These are phyloP conservation scores for Alternaria brassicicola DNA, from an alignment of 2,329 filamentous ascomycete genomes.

Conservation along the genomic window DNA sequence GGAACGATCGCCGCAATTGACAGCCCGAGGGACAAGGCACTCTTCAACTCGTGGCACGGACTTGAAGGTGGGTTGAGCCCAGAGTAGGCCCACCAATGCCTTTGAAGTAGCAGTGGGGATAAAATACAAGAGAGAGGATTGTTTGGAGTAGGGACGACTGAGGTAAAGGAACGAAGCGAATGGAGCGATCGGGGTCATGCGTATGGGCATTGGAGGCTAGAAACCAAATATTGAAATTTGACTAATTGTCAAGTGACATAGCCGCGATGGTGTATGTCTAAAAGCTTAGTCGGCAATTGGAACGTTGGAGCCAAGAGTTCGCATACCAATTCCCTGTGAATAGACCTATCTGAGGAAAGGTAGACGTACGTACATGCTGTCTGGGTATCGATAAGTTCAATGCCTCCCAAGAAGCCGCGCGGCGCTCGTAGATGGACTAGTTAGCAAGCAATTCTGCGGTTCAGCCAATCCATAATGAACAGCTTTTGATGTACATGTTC, in stretches of 20 bases:
- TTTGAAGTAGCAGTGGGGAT: neutral
- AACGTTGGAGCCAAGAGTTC: neutral
- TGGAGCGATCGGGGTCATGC: neutral
- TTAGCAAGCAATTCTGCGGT: neutral
- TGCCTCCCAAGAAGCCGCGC: neutral
- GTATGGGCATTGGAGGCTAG: neutral
- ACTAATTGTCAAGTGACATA: neutral
- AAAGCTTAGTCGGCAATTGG: neutral
- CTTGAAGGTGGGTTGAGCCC: neutral
- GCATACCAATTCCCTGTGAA: neutral
- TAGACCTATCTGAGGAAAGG: neutral
- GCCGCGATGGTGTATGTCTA: neutral
- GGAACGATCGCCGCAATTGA: constrained; percentile 4
- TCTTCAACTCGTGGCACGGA: neutral
- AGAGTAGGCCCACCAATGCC: neutral
- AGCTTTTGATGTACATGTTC: neutral
- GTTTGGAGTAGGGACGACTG: neutral
- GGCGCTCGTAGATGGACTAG: neutral
- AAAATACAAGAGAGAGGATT: neutral
- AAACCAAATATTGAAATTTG: neutral
- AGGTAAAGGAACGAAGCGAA: neutral
- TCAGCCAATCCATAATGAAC: neutral
- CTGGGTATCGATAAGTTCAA: neutral
- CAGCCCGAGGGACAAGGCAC: neutral
- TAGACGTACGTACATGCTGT: neutral